Evolutionary conservation across 768 basidiomycete species (phyloP).

Genomic region (Fomitopsis pulvina): DNA sequence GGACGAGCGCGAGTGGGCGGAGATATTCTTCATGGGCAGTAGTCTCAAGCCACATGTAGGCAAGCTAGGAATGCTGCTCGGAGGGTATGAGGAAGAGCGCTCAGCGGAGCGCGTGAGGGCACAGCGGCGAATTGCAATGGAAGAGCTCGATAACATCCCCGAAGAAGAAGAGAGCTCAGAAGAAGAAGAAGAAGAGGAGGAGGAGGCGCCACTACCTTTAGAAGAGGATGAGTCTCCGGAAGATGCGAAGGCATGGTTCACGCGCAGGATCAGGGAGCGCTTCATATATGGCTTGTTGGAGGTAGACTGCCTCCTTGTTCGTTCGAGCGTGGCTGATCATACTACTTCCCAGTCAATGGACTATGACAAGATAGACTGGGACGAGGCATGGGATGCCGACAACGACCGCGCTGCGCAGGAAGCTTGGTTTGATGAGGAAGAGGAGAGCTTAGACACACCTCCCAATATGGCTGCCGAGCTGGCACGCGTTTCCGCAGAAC

Average conservation of each 20-base stretch:
- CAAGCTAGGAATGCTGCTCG: slow-evolving; percentile 59
- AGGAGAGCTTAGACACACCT: slow-evolving; percentile 21
- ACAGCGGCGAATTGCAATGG: slow-evolving; percentile 36
- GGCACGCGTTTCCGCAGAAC: not conserved
- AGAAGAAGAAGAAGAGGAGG: slow-evolving; percentile 61
- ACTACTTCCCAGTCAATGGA: slow-evolving; percentile 45
- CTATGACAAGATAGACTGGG: slow-evolving; percentile 72
- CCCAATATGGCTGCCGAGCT: not conserved
- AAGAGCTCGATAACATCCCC: slow-evolving; percentile 44
- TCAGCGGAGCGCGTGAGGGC: slow-evolving; percentile 54
- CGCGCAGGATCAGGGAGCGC: slow-evolving; percentile 54
- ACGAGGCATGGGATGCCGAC: slow-evolving; percentile 56
- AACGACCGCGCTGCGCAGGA: slow-evolving; percentile 59
- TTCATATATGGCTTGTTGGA: slow-evolving; percentile 75
- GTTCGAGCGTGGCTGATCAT: not conserved
- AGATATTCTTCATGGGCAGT: slow-evolving; percentile 53
- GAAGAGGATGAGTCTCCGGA: slow-evolving; percentile 37
- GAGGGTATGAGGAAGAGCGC: slow-evolving; percentile 73
- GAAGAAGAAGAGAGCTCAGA: slow-evolving; percentile 54
- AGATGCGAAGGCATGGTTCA: slow-evolving; percentile 45
- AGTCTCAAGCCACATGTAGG: slow-evolving; percentile 51
- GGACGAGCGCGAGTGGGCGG: slow-evolving; percentile 70
- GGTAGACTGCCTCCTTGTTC: slow-evolving; percentile 34
- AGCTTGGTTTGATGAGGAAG: slow-evolving; percentile 69
- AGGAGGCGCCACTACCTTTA: slow-evolving; percentile 41